A percentile compares a stretch with the other conserved stretches of the same genome.
These are phyloP conservation scores for Spathaspora gorwiae DNA, from an alignment of 805 yeast species.

Conservation along the genomic window DNA sequence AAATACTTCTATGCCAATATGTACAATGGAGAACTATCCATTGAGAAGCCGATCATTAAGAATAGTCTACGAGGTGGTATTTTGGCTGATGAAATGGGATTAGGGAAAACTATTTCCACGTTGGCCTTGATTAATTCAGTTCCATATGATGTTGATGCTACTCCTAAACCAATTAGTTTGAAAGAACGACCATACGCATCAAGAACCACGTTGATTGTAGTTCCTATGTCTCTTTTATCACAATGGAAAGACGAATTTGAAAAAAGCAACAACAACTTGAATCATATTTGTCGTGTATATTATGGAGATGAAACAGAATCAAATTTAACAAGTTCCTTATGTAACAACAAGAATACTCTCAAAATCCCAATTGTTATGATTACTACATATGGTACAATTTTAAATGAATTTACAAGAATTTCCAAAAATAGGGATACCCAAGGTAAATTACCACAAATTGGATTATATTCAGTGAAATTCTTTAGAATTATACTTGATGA, in stretches of 20 bases:
- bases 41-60: constrained; percentile 60
- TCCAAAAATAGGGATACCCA: constrained; percentile 25
- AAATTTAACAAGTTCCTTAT: constrained; percentile 45
- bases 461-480: constrained; percentile 68
- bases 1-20: constrained; percentile 66
- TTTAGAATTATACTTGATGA: constrained; percentile 81
- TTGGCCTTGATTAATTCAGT: constrained; percentile 65
- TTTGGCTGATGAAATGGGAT: constrained; percentile 94
- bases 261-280: constrained; percentile 46
- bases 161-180: background rate
- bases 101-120: constrained; percentile 88
- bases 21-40: constrained; percentile 74
- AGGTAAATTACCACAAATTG: constrained; percentile 30
- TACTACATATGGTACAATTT: constrained; percentile 85
- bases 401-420: constrained; percentile 62
- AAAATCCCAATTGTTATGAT: constrained; percentile 65
- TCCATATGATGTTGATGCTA: constrained; percentile 44
- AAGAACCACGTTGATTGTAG: constrained; percentile 70
- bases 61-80: constrained; percentile 75
- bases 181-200: constrained; percentile 48
- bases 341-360: constrained; percentile 20
- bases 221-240: constrained; percentile 85
- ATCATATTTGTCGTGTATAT: constrained; percentile 54
- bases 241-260: constrained; percentile 88
- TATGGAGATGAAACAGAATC: constrained; percentile 63